Percentiles rank a stretch among this genome's conserved stretches.
phyloP scores from a whole-genome alignment of 2,329 filamentous ascomycete genomes.

The Claviceps quebecensis region DNA sequence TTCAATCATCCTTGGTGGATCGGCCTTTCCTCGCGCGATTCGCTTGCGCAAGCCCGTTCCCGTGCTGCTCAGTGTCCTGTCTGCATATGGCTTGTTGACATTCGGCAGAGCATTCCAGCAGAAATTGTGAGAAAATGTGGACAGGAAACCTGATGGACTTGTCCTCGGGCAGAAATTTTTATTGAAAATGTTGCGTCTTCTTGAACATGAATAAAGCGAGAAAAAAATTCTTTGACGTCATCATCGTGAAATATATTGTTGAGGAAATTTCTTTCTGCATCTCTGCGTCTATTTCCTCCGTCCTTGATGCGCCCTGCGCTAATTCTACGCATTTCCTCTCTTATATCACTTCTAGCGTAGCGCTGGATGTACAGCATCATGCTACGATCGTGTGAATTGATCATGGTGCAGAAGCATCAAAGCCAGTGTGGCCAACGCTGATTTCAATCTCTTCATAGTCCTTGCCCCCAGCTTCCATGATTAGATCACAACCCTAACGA shows the following conservation, averaged over 20 bases:
- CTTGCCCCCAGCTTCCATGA: neutral
- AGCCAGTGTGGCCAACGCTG: neutral
- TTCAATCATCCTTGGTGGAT: slow-evolving; percentile 69
- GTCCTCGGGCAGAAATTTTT: too few relatives aligned
- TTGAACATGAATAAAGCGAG: neutral
- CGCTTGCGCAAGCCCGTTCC: slow-evolving; percentile 75
- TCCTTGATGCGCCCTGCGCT: neutral
- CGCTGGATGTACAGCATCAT: neutral
- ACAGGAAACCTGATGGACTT: too few relatives aligned
- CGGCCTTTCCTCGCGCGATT: slow-evolving; percentile 75
- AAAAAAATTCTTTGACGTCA: neutral
- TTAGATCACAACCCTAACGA: slow-evolving; percentile 21
- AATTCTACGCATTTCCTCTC: neutral
- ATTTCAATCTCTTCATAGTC: neutral
- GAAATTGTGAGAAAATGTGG: slow-evolving; percentile 17
- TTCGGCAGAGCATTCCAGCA: slow-evolving; percentile 58
- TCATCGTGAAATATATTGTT: neutral
- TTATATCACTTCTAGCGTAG: neutral
- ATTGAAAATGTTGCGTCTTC: neutral
- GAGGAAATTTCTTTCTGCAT: neutral
- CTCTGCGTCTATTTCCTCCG: neutral
- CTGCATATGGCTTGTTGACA: slow-evolving; percentile 61
- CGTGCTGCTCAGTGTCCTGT: slow-evolving; percentile 61
- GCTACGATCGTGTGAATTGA: neutral
- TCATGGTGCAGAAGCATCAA: neutral